Base-by-base conservation (phyloP, 305 asterid genomes). In the Solanum hybrid region DNA sequence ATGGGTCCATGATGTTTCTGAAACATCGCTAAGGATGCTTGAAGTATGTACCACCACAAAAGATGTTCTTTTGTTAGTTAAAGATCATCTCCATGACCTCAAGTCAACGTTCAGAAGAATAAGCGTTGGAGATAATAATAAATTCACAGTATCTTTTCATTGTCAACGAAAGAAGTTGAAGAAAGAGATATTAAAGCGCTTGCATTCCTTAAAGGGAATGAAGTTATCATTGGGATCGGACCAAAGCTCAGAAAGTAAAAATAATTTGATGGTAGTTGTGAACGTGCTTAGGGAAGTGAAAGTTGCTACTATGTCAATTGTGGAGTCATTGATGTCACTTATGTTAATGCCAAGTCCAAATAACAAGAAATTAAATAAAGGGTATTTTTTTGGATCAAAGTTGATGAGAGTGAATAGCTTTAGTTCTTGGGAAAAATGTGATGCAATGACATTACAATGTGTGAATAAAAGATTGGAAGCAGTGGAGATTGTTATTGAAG, bases 21-120 rank as follows among this genome's bases (percentile, higher is more conserved):
- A 97, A 64, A 94, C 98, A 81, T 94, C 98, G 13, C 31, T 97
- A 3, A 96, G 90, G 69, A 93, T 94, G 96, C 93, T 96, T 27
- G 98, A 95, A 89, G 94, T 97, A 0, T 96, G 99, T 90, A 94
- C 95, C 78, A 95, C 96, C 36, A 96, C 98, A 1, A 95, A 95
- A 35, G 99, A 97, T 84, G 93, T 60, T 60, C 10, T 60, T 19
- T 60, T 60, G 26, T 60, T 60, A 60, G 71, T 60, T 0, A 60
- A 60, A 60, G 71, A 60, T 0, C 71, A 60, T 60, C 12, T 96
- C 91, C 96, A 94, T 80, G 90, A 89, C 89, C 96, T 97, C 60
- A 94, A 93, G 77, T 92, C 96, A 26, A 91, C 95, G 0, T 94
- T 95, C 90, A 98, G 97, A 11, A 94, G 95, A 86, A 90, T 93